Conservation (phyloP, 805 yeast species). For the Kluyveromyces wickerhamii region DNA sequence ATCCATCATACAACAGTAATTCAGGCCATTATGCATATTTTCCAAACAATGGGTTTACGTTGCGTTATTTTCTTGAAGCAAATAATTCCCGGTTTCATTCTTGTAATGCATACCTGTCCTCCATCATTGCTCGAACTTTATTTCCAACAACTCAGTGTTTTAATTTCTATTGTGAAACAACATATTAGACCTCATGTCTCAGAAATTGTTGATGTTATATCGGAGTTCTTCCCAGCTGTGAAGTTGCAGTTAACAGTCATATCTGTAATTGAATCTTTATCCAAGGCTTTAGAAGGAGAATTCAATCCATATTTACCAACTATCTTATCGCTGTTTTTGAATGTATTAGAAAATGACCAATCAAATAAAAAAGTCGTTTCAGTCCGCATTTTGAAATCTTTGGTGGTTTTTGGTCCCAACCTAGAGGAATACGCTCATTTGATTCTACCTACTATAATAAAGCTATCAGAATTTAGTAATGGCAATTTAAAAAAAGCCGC, state of each 20-base stretch:
- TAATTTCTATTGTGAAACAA: conserved; percentile 76
- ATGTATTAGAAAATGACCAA: conserved; percentile 66
- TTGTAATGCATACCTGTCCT: conserved; percentile 77
- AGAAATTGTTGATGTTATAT: conserved; percentile 65
- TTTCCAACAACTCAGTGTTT: conserved; percentile 77
- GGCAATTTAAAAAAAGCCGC: conserved; percentile 59
- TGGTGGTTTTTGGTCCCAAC: conserved; percentile 80
- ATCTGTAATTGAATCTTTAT: conserved; percentile 71
- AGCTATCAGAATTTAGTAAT: conserved; percentile 66
- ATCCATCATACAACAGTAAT: conserved; percentile 85
- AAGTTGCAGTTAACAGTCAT: conserved; percentile 73
- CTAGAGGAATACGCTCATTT: conserved; percentile 84
- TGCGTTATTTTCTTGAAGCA: conserved; percentile 86
- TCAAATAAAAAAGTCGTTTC: conserved; percentile 54
- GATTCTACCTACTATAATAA: conserved; percentile 77
- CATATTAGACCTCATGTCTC: conserved; percentile 79
- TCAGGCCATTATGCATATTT: conserved; percentile 89
- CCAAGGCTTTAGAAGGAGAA: conserved; percentile 84
- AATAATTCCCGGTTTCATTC: conserved; percentile 79
- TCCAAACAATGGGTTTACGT: conserved; percentile 78
- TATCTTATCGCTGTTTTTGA: conserved; percentile 66
- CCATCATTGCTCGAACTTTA: conserved; percentile 76
- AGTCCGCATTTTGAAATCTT: conserved; percentile 66
- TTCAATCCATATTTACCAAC: conserved; percentile 78
- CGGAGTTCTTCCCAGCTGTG: conserved; percentile 58